Evolutionary conservation across 192 early-diverging fungal species (phyloP), one percentile per base, ranked within the genome.

Genomic region (Pilobolus umbonatus): DNA sequence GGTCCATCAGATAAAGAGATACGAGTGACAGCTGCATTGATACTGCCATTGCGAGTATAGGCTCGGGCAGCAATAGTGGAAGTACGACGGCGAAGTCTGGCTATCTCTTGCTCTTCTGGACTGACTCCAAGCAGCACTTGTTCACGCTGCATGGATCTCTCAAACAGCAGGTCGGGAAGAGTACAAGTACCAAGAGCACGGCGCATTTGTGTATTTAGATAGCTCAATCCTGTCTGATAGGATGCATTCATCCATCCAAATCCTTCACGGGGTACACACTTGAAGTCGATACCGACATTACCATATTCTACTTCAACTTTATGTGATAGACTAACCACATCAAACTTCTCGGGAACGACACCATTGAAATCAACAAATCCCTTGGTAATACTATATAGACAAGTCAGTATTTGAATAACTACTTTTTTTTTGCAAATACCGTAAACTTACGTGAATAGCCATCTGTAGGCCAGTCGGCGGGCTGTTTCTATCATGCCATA

Each of bases 221-320:
- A 90, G 2, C 74, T 79, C 30, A 94, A 67, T 15, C 94, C 94
- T 6, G 93, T 81, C 72, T 92, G 87, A 69, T 86, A 87, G 26
- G 82, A 87, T 6, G 94, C 89, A 60, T 98, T 98, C 96, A 98
- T 98, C 96, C 96, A 98, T 11, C 96, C 96, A 73, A 98, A 98
- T 12, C 96, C 96, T 76, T 98, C 96, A 5, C 91, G 81, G 0
- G 92, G 88, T 19, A 98, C 88, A 67, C 80, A 90, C 71, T 92
- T 89, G 79, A 96, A 96, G 63, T 96, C 94, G 0, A 81, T 74
- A 4, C 96, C 96, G 0, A 96, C 93, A 65, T 97, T 95, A 25
- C 94, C 94, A 57, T 97, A 97, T 76, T 98, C 96, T 8, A 96
- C 94, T 47, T 95, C 74, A 14, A 96, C 85, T 17, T 78, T 77